Evolutionary conservation across 164 flowering plant species (phyloP), one percentile per base, ranked within the genome.

Genomic region (Chimonanthus salicifolius): DNA sequence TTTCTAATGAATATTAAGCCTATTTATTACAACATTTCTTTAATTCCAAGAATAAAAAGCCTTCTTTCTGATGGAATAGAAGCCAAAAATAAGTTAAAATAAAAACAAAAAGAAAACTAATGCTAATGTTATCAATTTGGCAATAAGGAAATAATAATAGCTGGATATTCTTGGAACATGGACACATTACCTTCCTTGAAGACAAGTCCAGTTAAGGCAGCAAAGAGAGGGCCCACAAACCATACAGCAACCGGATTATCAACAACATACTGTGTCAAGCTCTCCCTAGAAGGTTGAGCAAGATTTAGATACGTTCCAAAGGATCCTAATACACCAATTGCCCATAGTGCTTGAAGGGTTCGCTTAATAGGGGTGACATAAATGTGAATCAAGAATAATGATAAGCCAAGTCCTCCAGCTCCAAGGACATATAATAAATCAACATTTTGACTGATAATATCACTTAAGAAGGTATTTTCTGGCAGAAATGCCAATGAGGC

Each of bases 201-300:
- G 62, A 94, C 99, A 9, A 94, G 95, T 47, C 99, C 99, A 0
- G 99, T 92, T 65, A 94, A 77, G 51, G 99, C 87, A 2, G 96
- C 99, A 81, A 92, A 94, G 72, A 92, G 87, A 60, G 99, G 97
- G 60, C 99, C 99, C 75, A 94, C 87, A 79, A 94, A 83, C 99
- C 99, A 94, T 44, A 91, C 87, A 73, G 92, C 86, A 6, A 79
- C 68, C 18, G 97, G 94, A 67, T 94, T 79, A 47, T 83, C 82
- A 70, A 87, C 60, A 60, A 90, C 94, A 78, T 87, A 90, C 46
- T 87, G 92, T 9, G 87, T 83, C 77, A 94, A 83, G 72, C 77
- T 84, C 81, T 85, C 79, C 20, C 89, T 88, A 74, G 83, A 80
- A 15, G 94, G 95, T 58, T 73, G 89, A 70, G 97, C 95, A 45